These are phyloP conservation scores for Metschnikowia shivogae DNA, from an alignment of 805 yeast species.

Conservation along the genomic window DNA sequence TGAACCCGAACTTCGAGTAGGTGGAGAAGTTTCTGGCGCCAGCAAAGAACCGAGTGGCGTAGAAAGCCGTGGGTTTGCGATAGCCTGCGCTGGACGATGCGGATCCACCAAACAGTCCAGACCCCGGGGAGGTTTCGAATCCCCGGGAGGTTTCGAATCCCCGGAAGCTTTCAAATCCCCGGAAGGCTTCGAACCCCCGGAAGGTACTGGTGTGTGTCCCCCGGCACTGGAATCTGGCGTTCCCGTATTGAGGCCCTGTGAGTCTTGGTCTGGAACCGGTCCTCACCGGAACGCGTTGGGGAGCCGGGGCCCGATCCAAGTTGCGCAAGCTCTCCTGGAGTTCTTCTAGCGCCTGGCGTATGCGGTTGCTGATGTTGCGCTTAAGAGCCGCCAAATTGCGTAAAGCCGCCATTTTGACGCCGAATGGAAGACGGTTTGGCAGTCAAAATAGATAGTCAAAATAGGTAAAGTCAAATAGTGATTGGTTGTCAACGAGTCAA, in stretches of 20 bases:
- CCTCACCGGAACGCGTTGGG: slow-evolving; percentile 33
- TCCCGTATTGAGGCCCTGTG: not conserved
- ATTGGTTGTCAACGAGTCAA: no score
- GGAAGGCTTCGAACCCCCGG: not conserved
- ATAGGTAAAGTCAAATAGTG: not conserved
- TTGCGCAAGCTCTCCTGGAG: slow-evolving; percentile 30
- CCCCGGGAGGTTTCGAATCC: not conserved
- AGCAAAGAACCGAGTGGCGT: slow-evolving; percentile 5
- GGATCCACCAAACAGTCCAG: no score
- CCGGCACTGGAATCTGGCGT: not conserved
- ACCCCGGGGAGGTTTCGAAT: not conserved
- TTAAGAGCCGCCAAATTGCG: slow-evolving; percentile 43
- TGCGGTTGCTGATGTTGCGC: slow-evolving; percentile 43
- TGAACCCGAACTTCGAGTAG: slow-evolving; percentile 7
- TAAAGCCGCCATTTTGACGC: slow-evolving; percentile 9
- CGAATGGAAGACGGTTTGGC: not conserved
- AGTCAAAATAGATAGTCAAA: no score
- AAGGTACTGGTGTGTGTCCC: not conserved
- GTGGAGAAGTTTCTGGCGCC: slow-evolving; percentile 6
- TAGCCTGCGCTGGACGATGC: no score
- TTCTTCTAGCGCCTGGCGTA: slow-evolving; percentile 47
- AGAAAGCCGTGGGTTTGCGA: not conserved
- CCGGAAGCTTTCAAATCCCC: not conserved
- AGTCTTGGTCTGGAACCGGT: slow-evolving; percentile 23
- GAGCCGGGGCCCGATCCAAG: slow-evolving; percentile 19